phyloP scores from a whole-genome alignment of 2,329 filamentous ascomycete genomes.

The Botryotinia calthae region DNA sequence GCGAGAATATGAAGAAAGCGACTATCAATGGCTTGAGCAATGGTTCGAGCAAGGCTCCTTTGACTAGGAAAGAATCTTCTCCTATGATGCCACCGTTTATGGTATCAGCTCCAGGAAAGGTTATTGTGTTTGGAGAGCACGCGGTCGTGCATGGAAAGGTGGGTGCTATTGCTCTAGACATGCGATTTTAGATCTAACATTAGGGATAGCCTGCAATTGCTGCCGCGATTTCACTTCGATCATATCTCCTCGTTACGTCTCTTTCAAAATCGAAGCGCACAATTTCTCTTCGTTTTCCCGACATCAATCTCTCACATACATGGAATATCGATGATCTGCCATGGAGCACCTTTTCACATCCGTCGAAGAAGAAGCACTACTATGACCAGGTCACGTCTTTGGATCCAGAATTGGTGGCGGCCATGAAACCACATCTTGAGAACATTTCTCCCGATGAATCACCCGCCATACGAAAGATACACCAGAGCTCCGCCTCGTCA shows the following conservation, averaged over 20 bases:
- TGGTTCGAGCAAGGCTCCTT: conserved; percentile 22
- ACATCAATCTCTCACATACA: conserved; percentile 83
- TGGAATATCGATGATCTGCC: conserved; percentile 94
- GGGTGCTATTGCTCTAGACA: conserved; percentile 30
- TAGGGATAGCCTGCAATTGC: conserved; percentile 75
- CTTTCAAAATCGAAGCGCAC: conserved; percentile 89
- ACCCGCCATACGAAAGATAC: conserved; percentile 76
- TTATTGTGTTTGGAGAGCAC: conserved; percentile 97
- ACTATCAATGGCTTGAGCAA: conserved; percentile 26
- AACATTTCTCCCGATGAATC: conserved; percentile 65
- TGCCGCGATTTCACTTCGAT: conserved; percentile 89
- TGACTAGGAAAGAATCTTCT: conserved; percentile 54
- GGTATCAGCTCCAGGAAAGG: conserved; percentile 96
- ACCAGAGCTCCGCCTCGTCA: conserved; percentile 74
- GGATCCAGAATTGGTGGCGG: conserved; percentile 76
- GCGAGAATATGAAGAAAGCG: conserved; percentile 18
- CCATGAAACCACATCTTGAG: conserved; percentile 75
- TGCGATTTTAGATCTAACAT: neutral
- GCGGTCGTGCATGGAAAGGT: conserved; percentile 97
- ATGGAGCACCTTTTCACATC: conserved; percentile 76
- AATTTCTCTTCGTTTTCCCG: conserved; percentile 83
- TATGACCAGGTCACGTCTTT: conserved; percentile 84
- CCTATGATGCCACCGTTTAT: conserved; percentile 87
- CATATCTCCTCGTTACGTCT: conserved; percentile 93
- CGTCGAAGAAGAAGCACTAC: conserved; percentile 90